phyloP scores from a whole-genome alignment of 345 rosid species.

The Leavenworthia alabamica region DNA sequence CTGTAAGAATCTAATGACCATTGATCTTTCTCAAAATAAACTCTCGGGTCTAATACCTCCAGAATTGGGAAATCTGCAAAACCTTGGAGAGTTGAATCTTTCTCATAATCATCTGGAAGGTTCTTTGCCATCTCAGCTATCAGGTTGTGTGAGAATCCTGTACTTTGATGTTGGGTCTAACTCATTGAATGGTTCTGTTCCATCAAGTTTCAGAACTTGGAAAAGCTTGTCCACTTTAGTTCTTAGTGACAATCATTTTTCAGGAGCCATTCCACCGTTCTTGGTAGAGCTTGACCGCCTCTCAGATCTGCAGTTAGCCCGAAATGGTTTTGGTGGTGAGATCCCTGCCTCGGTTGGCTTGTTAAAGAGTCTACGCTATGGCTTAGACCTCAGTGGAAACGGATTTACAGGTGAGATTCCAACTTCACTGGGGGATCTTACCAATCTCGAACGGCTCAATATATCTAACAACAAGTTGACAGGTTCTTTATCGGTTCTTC shows the following conservation, averaged over 20 bases:
- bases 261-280: constrained; percentile 56
- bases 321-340: constrained; percentile 54
- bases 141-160: constrained; percentile 40
- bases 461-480: constrained; percentile 63
- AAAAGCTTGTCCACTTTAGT: constrained; percentile 46
- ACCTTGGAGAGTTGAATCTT: constrained; percentile 40
- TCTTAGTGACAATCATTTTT: constrained; percentile 49
- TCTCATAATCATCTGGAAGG: constrained; percentile 59
- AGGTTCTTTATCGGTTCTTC: constrained; percentile 48
- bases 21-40: constrained; percentile 55
- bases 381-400: constrained; percentile 58
- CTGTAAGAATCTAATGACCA: constrained; percentile 37
- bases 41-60: constrained; percentile 52
- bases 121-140: constrained; percentile 56
- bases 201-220: constrained; percentile 44
- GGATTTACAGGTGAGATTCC: constrained; percentile 63
- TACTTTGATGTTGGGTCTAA: constrained; percentile 55
- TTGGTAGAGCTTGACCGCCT: constrained; percentile 43
- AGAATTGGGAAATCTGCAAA: constrained; percentile 47
- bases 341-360: constrained; percentile 58
- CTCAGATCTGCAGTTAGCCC: constrained; percentile 50
- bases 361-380: constrained; percentile 41
- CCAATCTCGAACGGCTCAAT: constrained; percentile 45
- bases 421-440: constrained; percentile 34
- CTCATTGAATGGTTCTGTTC: constrained; percentile 53